A percentile compares a stretch with the other conserved stretches of the same genome.
Conservation (phyloP, 2,329 filamentous ascomycete genomes). For the Hortaea sp. region DNA sequence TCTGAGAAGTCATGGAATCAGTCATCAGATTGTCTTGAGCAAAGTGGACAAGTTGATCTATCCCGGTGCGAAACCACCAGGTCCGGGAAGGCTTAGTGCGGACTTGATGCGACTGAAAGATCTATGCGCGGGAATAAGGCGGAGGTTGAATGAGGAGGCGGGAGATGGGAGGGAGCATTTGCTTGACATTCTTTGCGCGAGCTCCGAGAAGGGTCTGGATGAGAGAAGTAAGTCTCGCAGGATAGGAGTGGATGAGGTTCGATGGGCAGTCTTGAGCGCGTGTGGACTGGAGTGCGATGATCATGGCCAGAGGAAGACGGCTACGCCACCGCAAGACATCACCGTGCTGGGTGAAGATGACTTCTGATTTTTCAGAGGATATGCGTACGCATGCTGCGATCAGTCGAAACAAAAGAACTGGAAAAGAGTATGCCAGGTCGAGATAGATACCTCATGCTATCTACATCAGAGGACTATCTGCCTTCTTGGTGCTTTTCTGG, state of each 20-base stretch:
- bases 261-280: conserved; percentile 55
- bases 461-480: too few relatives aligned
- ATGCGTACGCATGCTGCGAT: too few relatives aligned
- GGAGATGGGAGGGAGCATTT: conserved; percentile 32
- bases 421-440: too few relatives aligned
- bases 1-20: conserved; percentile 46
- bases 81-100: conserved; percentile 17
- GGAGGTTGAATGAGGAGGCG: conserved; percentile 33
- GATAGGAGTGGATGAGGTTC: conserved; percentile 51
- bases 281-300: conserved; percentile 42
- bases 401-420: too few relatives aligned
- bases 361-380: too few relatives aligned
- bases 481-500: too few relatives aligned
- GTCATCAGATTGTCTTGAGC: conserved; percentile 56
- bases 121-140: conserved; percentile 29
- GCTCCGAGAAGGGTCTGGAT: conserved; percentile 39
- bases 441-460: too few relatives aligned
- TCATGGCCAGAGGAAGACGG: conserved; percentile 10
- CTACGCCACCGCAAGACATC: conserved; percentile 3
- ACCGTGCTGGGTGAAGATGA: background rate
- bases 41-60: conserved; percentile 52
- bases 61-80: conserved; percentile 17
- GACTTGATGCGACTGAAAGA: conserved; percentile 26
- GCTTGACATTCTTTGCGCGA: conserved; percentile 52
- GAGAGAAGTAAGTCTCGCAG: conserved; percentile 41